Percentiles rank a stretch among this genome's conserved stretches.
phyloP scores from a whole-genome alignment of 108 stramenopile genomes.

The Mayamaea pseudoterrestris region DNA sequence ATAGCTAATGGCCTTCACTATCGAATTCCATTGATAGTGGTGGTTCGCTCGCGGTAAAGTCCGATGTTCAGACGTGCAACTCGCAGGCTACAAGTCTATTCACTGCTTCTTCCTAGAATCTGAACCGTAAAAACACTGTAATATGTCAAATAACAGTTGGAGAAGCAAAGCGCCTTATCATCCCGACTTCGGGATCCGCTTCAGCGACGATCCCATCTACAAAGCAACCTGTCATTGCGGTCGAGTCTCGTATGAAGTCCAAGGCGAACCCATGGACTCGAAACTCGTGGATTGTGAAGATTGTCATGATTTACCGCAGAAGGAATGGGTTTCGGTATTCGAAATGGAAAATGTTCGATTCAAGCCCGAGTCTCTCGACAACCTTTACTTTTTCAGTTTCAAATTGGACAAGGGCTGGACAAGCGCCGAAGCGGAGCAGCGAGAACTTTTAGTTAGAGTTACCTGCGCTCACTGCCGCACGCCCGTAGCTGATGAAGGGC shows the following conservation, averaged over 20 bases:
- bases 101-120: too few species aligned
- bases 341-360: constrained; percentile 4
- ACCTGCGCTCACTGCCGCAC: constrained; percentile 3
- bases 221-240: constrained; percentile 6
- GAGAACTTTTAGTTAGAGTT: background rate
- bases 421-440: background rate
- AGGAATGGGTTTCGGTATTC: constrained; percentile 8
- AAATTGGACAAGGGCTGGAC: background rate
- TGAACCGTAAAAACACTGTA: too few species aligned
- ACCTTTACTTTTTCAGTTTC: constrained; percentile 3
- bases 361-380: background rate
- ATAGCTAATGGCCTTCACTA: too few species aligned
- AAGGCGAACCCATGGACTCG: background rate
- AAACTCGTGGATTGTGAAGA: background rate
- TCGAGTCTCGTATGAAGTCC: constrained; percentile 3
- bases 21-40: too few species aligned
- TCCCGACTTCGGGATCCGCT: too few species aligned
- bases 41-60: too few species aligned
- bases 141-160: too few species aligned
- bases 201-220: too few species aligned
- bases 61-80: too few species aligned
- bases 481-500: constrained; percentile 8
- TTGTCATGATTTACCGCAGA: too few species aligned
- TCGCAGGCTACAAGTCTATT: too few species aligned
- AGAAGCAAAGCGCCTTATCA: too few species aligned